A percentile compares a stretch with the other conserved stretches of the same genome.
Evolutionary conservation across 2,329 filamentous ascomycete species (phyloP).

Genomic region (Epichloe brachyelytri): DNA sequence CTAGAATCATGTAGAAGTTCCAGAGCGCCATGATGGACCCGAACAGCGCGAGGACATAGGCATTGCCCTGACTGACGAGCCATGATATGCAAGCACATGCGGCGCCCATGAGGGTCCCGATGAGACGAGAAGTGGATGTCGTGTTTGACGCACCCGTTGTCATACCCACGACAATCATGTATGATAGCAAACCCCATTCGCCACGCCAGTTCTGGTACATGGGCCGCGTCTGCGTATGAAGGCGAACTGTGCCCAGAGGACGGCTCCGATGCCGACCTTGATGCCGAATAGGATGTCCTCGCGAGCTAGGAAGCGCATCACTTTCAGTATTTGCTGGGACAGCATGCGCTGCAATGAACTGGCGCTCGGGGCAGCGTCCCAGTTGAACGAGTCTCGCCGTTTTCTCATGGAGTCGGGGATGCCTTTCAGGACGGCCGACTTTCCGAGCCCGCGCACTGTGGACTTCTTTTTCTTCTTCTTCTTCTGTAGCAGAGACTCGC

Average conservation of each 20-base stretch:
- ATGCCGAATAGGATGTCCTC: constrained; percentile 64
- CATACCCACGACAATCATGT: constrained; percentile 98
- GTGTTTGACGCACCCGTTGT: constrained; percentile 94
- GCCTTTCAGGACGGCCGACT: constrained; percentile 41
- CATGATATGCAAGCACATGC: constrained; percentile 63
- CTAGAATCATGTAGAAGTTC: constrained; percentile 84
- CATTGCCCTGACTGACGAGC: constrained; percentile 62
- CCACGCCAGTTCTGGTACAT: constrained; percentile 81
- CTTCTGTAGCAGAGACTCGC: constrained; percentile 26
- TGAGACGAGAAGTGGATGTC: constrained; percentile 73
- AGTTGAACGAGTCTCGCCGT: constrained; percentile 40
- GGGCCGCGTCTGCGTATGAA: constrained; percentile 68
- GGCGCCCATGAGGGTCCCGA: constrained; percentile 76
- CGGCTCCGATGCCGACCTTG: constrained; percentile 85
- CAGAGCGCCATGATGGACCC: constrained; percentile 71
- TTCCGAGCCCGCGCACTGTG: constrained; percentile 31
- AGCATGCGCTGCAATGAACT: constrained; percentile 29
- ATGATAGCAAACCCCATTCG: constrained; percentile 92
- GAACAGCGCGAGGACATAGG: constrained; percentile 61
- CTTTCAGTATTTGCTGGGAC: constrained; percentile 32
- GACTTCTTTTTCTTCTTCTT: constrained; percentile 11
- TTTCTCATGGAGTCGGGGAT: constrained; percentile 41
- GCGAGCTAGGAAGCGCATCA: constrained; percentile 35
- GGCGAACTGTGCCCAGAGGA: constrained; percentile 77
- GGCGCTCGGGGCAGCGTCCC: constrained; percentile 39